Conservation (phyloP, 148 eudicot species). For the Silene uniflora region DNA sequence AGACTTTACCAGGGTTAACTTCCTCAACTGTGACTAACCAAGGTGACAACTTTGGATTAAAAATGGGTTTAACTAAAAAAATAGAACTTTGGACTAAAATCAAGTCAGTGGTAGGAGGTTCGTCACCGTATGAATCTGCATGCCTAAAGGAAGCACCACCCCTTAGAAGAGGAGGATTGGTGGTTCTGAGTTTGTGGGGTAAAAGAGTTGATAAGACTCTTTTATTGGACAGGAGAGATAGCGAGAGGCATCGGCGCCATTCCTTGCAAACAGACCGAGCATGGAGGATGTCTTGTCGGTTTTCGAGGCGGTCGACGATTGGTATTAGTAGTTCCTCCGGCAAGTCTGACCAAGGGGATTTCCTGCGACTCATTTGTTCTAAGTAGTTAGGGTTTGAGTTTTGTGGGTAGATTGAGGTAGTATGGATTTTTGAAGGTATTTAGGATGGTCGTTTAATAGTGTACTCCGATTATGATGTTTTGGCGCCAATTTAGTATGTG, state of each 20-base stretch:
- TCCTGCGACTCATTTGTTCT: too few species aligned
- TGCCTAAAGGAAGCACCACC: background rate
- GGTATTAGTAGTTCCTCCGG: background rate
- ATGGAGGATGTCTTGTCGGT: background rate
- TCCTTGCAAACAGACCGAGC: background rate
- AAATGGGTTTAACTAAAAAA: background rate
- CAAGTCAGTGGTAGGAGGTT: background rate
- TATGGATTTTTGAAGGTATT: too few species aligned
- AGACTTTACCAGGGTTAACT: constrained; percentile 2
- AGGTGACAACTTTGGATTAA: constrained; percentile 3
- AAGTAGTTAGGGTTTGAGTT: too few species aligned
- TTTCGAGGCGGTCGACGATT: background rate
- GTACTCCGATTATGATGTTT: too few species aligned
- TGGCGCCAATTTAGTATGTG: too few species aligned
- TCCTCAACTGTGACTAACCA: constrained; percentile 17
- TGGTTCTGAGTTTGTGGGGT: constrained; percentile 3
- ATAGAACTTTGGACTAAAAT: background rate
- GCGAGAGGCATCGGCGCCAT: background rate
- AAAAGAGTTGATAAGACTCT: background rate
- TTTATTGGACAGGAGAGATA: background rate
- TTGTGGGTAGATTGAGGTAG: too few species aligned
- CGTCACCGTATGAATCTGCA: background rate
- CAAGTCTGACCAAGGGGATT: background rate
- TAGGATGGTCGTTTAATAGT: too few species aligned
- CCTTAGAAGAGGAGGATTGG: background rate